Conservation (phyloP, 2,329 filamentous ascomycete species). For the Colletotrichum sp. region DNA sequence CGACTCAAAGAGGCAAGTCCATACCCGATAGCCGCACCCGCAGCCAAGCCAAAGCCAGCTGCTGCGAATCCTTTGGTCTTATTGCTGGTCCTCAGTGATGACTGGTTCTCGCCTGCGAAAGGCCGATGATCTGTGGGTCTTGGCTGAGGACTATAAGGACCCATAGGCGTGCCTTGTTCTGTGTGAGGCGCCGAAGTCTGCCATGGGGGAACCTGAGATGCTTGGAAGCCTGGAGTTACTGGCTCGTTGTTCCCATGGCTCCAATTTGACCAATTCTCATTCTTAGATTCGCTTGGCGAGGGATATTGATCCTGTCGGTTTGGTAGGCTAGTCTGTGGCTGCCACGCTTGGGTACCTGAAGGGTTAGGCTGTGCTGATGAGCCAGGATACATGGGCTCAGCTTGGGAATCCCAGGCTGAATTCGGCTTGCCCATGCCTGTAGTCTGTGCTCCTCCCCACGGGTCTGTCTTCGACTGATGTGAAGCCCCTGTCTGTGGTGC, state of each 20-base stretch:
- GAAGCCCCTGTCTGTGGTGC: not conserved
- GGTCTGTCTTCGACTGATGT: not conserved
- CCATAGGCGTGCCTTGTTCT: accelerated
- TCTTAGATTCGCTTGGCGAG: not conserved
- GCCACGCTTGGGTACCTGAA: not conserved
- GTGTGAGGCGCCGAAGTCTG: not conserved
- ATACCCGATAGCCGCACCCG: not conserved
- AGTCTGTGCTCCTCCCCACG: not conserved
- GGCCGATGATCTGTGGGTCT: not conserved
- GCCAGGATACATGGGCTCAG: not conserved
- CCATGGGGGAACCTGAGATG: not conserved
- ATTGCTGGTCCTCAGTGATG: too few relatives aligned
- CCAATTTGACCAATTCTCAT: not conserved
- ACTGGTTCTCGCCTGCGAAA: not conserved
- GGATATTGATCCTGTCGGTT: not conserved
- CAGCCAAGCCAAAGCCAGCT: not conserved
- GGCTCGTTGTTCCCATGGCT: not conserved
- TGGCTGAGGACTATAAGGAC: not conserved
- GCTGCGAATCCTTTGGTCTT: not conserved
- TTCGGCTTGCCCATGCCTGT: not conserved
- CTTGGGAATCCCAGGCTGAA: not conserved
- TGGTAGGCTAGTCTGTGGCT: not conserved
- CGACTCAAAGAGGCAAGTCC: not conserved
- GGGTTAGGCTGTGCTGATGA: not conserved
- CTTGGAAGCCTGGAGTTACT: not conserved